Base-by-base conservation (phyloP, 495 filamentous ascomycete genomes). In the Penicillium fimorum region DNA sequence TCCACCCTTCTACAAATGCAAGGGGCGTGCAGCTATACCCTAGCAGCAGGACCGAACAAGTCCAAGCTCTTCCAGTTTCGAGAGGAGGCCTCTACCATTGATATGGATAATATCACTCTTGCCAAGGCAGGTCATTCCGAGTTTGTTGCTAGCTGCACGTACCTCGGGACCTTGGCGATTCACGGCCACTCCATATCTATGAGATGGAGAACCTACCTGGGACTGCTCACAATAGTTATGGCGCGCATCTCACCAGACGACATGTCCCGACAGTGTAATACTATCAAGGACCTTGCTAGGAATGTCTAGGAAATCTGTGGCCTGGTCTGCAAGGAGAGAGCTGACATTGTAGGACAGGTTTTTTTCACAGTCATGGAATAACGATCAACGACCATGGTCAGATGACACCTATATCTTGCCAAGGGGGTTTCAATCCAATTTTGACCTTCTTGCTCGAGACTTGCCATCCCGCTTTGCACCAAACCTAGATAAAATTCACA, bases 21-120 rank as follows among this genome's bases (percentile, higher is more conserved):
- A 50, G 66, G 63, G 47, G 55, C 37, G 41, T 57, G 33, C 43
- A 71, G 68, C 55, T 69, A 67, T 55, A 69, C 59, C n/a, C 59
- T 71, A 37, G 50, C 37, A 65, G 63, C 60, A 22, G 63, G 66
- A 13, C 44, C 50, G 3, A 33, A 58, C 15, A 22, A 22, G 22
- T 41, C 45, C 13, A 62, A 57, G 49, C 30, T 63, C 52, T 37
- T 67, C 51, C 52, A 70, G 45, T 70, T 70, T 32, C 49, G 61
- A 37, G 54, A 29, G 27, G 27, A 48, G 27, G 20, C 47, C n/a
- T 66, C 57, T 49, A 32, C 24, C 24, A 44, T 66, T 38, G 51
- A 60, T 50, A 56, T 53, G 25, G 30, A 30, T 2, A 62, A 42
- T 5, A 45, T 66, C 17, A 15, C 1, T 0, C 17, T 60, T 45